These are phyloP conservation scores for Polyporus tsugae DNA, from an alignment of 1,284 basidiomycete genomes.

Conservation along the genomic window DNA sequence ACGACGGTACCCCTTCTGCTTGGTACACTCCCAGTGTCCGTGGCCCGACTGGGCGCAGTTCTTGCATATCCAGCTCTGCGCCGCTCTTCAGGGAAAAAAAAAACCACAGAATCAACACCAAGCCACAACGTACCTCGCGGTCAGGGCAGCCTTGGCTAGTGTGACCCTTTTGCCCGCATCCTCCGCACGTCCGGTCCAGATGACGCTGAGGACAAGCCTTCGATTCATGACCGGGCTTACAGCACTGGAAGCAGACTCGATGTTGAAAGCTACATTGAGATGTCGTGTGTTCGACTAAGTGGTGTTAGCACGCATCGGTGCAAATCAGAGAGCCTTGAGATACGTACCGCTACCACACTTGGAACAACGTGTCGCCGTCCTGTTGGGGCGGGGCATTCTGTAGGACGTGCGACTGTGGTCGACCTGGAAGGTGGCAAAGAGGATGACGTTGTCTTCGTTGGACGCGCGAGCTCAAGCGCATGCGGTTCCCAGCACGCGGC, in stretches of 20 bases:
- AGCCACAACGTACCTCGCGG: neutral
- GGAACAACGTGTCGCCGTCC: neutral
- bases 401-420: neutral
- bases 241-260: constrained; percentile 4
- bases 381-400: neutral
- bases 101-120: neutral
- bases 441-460: neutral
- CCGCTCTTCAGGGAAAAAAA: neutral
- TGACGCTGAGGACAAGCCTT: neutral
- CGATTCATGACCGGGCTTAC: constrained; percentile 1
- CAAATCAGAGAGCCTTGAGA: neutral
- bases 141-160: neutral
- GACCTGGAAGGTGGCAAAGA: neutral
- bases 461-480: neutral
- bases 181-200: constrained; percentile 2
- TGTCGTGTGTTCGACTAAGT: neutral
- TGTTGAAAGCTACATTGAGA: neutral
- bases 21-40: constrained; percentile 19
- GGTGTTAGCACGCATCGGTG: neutral
- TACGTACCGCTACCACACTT: constrained; percentile 4
- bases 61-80: constrained; percentile 18
- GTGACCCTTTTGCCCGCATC: constrained; percentile 9
- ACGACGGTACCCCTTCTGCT: constrained; percentile 11
- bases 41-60: constrained; percentile 17
- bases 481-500: no score